A percentile compares a stretch with the other conserved stretches of the same genome.
Evolutionary conservation across 345 rosid species (phyloP).

Genomic region (Euphorbia peplus): DNA sequence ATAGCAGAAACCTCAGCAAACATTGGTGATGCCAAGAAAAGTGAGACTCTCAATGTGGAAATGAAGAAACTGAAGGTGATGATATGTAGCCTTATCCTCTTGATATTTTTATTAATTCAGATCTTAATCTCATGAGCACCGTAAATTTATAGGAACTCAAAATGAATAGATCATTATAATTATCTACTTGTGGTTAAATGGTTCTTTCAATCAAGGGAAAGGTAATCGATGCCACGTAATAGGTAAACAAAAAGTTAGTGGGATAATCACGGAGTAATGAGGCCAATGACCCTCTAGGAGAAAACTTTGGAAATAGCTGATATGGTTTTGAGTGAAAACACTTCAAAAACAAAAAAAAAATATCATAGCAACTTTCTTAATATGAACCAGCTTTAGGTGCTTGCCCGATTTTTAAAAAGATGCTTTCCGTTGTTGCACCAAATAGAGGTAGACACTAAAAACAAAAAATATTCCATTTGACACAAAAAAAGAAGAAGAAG

Average conservation of each 20-base stretch:
- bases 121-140: not conserved
- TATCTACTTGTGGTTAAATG: not conserved
- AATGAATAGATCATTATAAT: not conserved
- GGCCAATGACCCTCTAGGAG: not conserved
- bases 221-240: not conserved
- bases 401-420: not conserved
- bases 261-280: not conserved
- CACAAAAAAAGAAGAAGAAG: too few species aligned
- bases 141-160: not conserved
- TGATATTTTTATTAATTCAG: constrained; percentile 10
- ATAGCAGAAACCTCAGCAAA: constrained; percentile 32
- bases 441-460: not conserved
- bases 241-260: not conserved
- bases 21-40: constrained; percentile 35
- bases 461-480: not conserved
- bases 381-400: not conserved
- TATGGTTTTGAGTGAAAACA: not conserved
- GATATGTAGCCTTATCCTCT: constrained; percentile 7
- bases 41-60: constrained; percentile 50
- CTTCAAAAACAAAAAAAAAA: not conserved
- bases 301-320: not conserved
- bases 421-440: not conserved
- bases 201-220: not conserved
- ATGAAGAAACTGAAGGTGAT: constrained; percentile 65
- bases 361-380: not conserved